Percentiles rank a stretch among this genome's conserved stretches.
Conservation (phyloP, 1,284 basidiomycete species). For the Pseudozyma thailandica region DNA sequence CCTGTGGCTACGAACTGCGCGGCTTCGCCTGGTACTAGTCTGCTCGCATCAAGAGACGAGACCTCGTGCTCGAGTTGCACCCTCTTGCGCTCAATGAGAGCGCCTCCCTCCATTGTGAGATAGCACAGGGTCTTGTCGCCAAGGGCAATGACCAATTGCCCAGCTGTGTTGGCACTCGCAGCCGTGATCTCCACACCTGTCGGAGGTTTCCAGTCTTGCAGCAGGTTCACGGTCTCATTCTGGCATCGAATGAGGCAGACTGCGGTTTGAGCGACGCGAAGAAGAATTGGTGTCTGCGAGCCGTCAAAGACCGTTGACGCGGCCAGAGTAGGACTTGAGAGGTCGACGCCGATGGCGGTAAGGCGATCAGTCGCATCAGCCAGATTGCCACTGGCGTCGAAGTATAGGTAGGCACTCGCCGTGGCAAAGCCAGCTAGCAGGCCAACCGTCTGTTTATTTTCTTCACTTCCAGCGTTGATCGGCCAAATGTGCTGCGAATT, state of each 20-base stretch:
- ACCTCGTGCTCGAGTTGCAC: conserved; percentile 58
- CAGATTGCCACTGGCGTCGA: conserved; percentile 28
- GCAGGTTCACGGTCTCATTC: background rate
- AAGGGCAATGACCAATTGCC: conserved; percentile 77
- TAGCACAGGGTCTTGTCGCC: conserved; percentile 74
- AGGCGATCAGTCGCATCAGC: conserved; percentile 31
- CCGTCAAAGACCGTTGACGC: conserved; percentile 8
- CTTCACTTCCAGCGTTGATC: conserved; percentile 11
- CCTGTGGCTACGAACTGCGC: conserved; percentile 73
- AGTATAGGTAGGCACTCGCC: conserved; percentile 27
- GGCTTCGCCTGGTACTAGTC: conserved; percentile 42
- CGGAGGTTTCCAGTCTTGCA: conserved; percentile 24
- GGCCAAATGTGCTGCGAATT: conserved; percentile 35
- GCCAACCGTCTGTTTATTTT: conserved; percentile 21
- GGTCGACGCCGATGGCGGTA: conserved; percentile 8
- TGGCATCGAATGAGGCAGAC: conserved; percentile 21
- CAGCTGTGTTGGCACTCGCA: conserved; percentile 72
- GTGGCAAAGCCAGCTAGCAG: conserved; percentile 32
- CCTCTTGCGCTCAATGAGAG: conserved; percentile 24
- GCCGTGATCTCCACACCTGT: conserved; percentile 23
- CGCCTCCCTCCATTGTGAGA: conserved; percentile 72
- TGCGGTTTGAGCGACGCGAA: conserved; percentile 14
- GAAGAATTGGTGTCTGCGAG: conserved; percentile 5
- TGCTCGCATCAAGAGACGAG: conserved; percentile 64
- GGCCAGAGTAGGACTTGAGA: conserved; percentile 17